These are phyloP conservation scores for Knufia fluminis DNA, from an alignment of 2,329 filamentous ascomycete species.

Conservation along the genomic window DNA sequence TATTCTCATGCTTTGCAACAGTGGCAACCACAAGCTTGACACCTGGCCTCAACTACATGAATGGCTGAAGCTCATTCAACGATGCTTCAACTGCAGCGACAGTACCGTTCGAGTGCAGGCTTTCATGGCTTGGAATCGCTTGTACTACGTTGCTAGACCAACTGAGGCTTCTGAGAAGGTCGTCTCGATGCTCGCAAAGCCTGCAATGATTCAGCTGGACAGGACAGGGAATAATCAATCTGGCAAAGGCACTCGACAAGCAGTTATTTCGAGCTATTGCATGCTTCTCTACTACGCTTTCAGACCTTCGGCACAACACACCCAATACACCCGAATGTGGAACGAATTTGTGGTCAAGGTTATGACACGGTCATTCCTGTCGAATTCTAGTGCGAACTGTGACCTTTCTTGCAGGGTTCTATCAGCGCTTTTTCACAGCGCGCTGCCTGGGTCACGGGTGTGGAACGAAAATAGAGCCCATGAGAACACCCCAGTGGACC, in stretches of 20 bases:
- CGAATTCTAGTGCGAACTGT: conserved; percentile 40
- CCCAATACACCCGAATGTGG: conserved; percentile 71
- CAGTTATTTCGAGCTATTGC: conserved; percentile 62
- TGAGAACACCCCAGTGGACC: conserved; percentile 48
- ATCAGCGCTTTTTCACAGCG: conserved; percentile 52
- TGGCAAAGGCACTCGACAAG: conserved; percentile 37
- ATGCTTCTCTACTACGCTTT: conserved; percentile 77
- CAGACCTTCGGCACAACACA: conserved; percentile 55
- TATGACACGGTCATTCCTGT: conserved; percentile 48
- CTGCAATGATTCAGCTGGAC: conserved; percentile 59
- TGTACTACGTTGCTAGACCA: conserved; percentile 64
- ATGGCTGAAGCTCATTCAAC: conserved; percentile 72
- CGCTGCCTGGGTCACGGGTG: conserved; percentile 36
- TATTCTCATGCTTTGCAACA: conserved; percentile 65
- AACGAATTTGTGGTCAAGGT: conserved; percentile 60
- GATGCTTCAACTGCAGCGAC: conserved; percentile 74
- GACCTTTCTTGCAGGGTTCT: conserved; percentile 60
- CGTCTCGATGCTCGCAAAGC: conserved; percentile 57
- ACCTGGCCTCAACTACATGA: conserved; percentile 63
- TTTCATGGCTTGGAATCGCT: conserved; percentile 75
- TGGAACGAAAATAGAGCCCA: conserved; percentile 70
- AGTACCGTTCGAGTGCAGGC: conserved; percentile 62
- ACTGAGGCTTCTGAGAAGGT: conserved; percentile 48
- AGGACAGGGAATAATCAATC: conserved; percentile 49
- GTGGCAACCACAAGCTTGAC: conserved; percentile 47